Evolutionary conservation across 345 rosid genomes (phyloP), one percentile per base, ranked within the genome.

Genomic region (Dipteronia sinensis): DNA sequence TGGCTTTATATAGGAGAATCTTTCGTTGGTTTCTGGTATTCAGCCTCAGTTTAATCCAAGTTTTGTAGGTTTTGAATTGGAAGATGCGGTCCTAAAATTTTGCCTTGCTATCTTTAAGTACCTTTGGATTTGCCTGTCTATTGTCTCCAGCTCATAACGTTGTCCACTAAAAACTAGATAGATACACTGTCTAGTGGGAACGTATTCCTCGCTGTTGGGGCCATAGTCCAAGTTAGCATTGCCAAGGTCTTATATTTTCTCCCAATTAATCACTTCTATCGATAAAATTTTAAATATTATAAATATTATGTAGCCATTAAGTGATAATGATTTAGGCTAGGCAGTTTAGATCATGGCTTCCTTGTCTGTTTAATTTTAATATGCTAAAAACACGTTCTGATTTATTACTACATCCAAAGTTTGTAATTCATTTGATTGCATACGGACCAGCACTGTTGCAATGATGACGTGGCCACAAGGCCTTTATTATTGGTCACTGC

Each of bases 401-500:
- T 31, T 31, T 31, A 31, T 55, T 55, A 55, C 3, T 55, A 15
- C 20, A 6, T 16, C 19, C 0, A 3, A 53, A 34, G 56, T 65
- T 71, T 20, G 42, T 65, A 34, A 65, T 51, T 69, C 11, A 15
- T 76, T 77, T 77, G 12, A 17, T 66, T 80, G 51, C 66, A 34
- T 79, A 69, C 59, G 73, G 71, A 75, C 16, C 83, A 94, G 94
- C 98, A 94, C 74, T 91, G 97, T 71, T 79, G 83, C 68, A 85
- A 76, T 46, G 89, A 90, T 65, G 85, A 88, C 74, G 86, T 92
- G 15, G 76, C 76, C 23, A 88, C 93, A 22, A 90, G 87, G 82
- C 85, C 94, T 42, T 80, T 94, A 74, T 74, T 90, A 13, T 82
- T 93, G 86, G 98, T 94, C 80, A 94, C 97, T 79, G 98, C 98